Percentiles rank a stretch among this genome's conserved stretches.
Evolutionary conservation across 345 rosid species (phyloP).

Genomic region (Salix arbutifolia): DNA sequence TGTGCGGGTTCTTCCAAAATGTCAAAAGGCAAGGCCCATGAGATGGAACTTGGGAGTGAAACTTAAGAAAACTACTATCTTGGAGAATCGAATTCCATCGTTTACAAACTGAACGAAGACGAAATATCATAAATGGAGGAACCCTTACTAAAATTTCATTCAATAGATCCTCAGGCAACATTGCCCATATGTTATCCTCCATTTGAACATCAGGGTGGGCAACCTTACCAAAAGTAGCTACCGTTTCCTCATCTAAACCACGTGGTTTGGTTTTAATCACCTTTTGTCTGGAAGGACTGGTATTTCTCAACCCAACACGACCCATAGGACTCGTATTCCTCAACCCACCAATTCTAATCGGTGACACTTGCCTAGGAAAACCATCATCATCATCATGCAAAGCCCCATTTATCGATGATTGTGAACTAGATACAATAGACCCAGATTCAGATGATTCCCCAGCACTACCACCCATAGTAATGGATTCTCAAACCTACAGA

Average conservation of each 20-base stretch:
- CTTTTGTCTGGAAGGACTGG: conserved; percentile 82
- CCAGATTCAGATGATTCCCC: conserved; percentile 51
- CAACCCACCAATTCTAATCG: conserved; percentile 58
- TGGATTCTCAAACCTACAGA: conserved; percentile 16
- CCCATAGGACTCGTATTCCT: conserved; percentile 75
- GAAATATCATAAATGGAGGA: conserved; percentile 89
- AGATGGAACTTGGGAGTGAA: conserved; percentile 54
- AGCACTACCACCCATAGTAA: conserved; percentile 42
- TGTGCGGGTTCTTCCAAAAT: conserved; percentile 87
- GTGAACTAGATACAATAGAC: conserved; percentile 28
- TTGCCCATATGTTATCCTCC: conserved; percentile 92
- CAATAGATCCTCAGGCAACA: conserved; percentile 92
- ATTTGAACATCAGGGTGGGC: conserved; percentile 66
- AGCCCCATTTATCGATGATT: conserved; percentile 21
- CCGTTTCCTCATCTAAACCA: conserved; percentile 87
- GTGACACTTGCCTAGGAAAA: conserved; percentile 55
- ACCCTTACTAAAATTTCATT: conserved; percentile 85
- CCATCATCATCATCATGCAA: conserved; percentile 44
- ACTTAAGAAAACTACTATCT: conserved; percentile 78
- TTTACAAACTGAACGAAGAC: conserved; percentile 79
- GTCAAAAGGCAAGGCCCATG: conserved; percentile 92
- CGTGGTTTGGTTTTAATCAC: conserved; percentile 87
- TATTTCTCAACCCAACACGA: conserved; percentile 72
- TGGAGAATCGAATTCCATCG: conserved; percentile 91
- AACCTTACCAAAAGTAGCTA: conserved; percentile 70